Percentiles rank a stretch among this genome's conserved stretches.
These are phyloP conservation scores for Sordariomycetes sp. DNA, from an alignment of 2,329 filamentous ascomycete species.

Conservation along the genomic window DNA sequence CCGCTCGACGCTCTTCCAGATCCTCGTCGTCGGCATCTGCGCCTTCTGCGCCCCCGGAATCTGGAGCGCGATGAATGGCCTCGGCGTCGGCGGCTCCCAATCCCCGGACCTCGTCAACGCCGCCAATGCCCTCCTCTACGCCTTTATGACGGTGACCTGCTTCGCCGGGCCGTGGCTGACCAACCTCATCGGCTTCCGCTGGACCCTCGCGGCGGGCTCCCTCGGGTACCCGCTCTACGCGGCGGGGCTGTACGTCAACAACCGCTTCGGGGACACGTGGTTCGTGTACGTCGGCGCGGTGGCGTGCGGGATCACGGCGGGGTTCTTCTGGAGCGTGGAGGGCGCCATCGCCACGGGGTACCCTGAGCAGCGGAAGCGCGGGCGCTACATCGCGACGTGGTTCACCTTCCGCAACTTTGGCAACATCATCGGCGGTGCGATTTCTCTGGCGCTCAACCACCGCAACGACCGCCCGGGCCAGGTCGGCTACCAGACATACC, in stretches of 20 bases:
- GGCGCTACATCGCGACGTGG: slow-evolving; percentile 50
- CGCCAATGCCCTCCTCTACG: slow-evolving; percentile 38
- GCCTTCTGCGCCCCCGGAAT: slow-evolving; percentile 38
- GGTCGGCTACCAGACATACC: not conserved
- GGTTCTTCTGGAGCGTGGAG: slow-evolving; percentile 39
- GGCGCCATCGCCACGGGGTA: slow-evolving; percentile 37
- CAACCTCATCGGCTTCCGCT: slow-evolving; percentile 34
- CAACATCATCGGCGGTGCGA: slow-evolving; percentile 33
- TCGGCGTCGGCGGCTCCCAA: slow-evolving; percentile 40
- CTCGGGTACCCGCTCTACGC: slow-evolving; percentile 35
- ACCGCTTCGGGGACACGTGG: slow-evolving; percentile 39
- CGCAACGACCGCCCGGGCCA: not conserved
- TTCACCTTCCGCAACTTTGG: slow-evolving; percentile 30
- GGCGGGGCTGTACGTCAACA: slow-evolving; percentile 36
- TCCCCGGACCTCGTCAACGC: slow-evolving; percentile 31
- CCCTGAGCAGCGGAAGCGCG: slow-evolving; percentile 32
- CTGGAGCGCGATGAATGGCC: slow-evolving; percentile 44
- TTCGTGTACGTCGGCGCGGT: slow-evolving; percentile 36
- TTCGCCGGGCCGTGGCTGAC: slow-evolving; percentile 20
- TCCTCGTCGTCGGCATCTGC: slow-evolving; percentile 39
- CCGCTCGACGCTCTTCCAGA: slow-evolving; percentile 51
- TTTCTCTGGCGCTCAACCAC: slow-evolving; percentile 32
- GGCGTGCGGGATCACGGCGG: slow-evolving; percentile 34
- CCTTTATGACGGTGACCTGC: slow-evolving; percentile 32
- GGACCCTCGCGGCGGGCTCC: slow-evolving; percentile 23